Percentiles rank a stretch among this genome's conserved stretches.
Conservation (phyloP, 768 basidiomycete species). For the Leucosporidium creatinivorum region DNA sequence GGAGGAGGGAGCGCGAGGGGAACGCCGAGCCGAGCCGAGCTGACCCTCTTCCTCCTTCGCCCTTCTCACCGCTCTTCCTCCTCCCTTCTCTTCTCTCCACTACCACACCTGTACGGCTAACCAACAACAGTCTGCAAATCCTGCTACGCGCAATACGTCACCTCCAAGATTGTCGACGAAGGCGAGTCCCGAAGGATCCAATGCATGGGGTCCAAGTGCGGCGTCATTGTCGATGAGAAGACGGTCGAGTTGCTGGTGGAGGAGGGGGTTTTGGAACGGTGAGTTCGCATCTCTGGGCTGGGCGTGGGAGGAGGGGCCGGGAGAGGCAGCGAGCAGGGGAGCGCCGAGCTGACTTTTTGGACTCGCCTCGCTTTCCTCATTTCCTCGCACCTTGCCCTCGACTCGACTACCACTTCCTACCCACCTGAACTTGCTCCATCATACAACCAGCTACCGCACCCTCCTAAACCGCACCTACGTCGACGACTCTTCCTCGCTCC, state of each 20-base stretch:
- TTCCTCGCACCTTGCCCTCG: neutral
- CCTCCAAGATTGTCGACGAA: conserved; percentile 38
- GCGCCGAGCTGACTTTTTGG: neutral
- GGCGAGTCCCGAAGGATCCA: conserved; percentile 45
- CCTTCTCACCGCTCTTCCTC: no score
- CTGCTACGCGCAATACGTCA: conserved; percentile 36
- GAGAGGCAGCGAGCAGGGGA: neutral
- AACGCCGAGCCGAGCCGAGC: no score
- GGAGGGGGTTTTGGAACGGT: conserved; percentile 46
- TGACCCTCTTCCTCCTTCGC: no score
- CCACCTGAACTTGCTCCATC: neutral
- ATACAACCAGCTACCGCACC: conserved; percentile 63
- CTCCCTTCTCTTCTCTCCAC: no score
- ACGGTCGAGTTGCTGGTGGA: conserved; percentile 49
- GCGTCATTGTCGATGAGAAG: conserved; percentile 43
- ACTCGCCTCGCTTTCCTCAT: neutral
- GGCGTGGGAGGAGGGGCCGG: neutral
- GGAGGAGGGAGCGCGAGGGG: no score
- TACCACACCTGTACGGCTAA: conserved; percentile 54
- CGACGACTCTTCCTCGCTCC: conserved; percentile 66
- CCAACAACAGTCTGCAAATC: conserved; percentile 42
- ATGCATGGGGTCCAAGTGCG: conserved; percentile 46
- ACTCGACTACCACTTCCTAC: neutral
- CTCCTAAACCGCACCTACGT: conserved; percentile 87
- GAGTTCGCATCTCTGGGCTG: conserved; percentile 39